Evolutionary conservation across 306 rosid species (phyloP).

Genomic region (Cicer chorassanicum): DNA sequence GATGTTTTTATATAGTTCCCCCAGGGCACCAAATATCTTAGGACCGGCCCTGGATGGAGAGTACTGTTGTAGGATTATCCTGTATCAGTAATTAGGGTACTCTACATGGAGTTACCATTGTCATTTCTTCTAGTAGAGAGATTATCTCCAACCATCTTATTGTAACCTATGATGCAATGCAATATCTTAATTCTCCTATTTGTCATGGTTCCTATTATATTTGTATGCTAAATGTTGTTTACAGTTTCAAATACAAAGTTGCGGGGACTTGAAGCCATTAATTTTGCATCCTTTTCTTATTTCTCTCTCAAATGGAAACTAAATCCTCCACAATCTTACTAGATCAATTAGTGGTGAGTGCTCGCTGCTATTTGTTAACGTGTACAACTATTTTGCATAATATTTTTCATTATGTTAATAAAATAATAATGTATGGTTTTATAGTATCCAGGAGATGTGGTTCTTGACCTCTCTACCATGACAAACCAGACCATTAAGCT

Average conservation of each 20-base stretch:
- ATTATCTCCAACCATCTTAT: no score
- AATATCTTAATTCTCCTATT: no score
- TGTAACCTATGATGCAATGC: no score
- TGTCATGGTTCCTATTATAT: background rate
- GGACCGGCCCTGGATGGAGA: no score
- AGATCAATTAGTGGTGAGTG: constrained; percentile 66
- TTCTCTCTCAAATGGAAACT: constrained; percentile 50
- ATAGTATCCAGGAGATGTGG: constrained; percentile 88
- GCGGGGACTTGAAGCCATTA: constrained; percentile 18
- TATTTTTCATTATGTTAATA: constrained; percentile 1
- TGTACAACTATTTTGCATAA: background rate
- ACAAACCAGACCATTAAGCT: constrained; percentile 86
- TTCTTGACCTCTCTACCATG: constrained; percentile 80
- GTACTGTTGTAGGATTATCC: no score
- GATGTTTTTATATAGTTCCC: no score
- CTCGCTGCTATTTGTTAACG: background rate
- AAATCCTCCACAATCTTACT: constrained; percentile 50
- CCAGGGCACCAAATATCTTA: no score
- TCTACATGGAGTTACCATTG: no score
- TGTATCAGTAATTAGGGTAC: no score
- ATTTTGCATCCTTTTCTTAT: background rate
- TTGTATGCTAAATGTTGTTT: constrained; percentile 4
- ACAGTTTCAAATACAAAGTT: constrained; percentile 33
- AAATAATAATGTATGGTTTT: constrained; percentile 14
- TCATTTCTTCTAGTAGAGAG: no score